Percentiles rank a stretch among this genome's conserved stretches.
phyloP scores from a whole-genome alignment of 805 yeast genomes.

The Phaffomyces thermotolerans region DNA sequence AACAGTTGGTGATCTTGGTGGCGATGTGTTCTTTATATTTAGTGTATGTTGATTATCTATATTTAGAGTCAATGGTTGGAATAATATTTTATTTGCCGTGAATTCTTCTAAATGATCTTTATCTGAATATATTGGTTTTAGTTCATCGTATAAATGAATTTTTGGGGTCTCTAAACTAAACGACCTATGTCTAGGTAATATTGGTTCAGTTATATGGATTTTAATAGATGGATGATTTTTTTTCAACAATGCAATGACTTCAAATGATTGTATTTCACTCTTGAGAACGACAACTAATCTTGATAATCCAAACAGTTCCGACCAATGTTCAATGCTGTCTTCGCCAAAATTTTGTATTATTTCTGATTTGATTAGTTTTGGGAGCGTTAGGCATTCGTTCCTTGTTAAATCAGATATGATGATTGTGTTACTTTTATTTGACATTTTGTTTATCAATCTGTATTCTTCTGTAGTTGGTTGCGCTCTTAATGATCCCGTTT shows the following conservation, averaged over 20 bases:
- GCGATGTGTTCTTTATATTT: background rate
- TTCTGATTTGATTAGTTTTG: slow-evolving; percentile 12
- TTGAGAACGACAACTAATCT: slow-evolving; percentile 35
- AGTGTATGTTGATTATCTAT: background rate
- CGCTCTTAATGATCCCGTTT: too few relatives aligned
- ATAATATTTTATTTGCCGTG: background rate
- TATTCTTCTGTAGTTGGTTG: too few relatives aligned
- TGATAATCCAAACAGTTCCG: slow-evolving; percentile 33
- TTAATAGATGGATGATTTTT: slow-evolving; percentile 16
- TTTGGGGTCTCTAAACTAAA: slow-evolving; percentile 20
- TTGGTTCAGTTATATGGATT: slow-evolving; percentile 28
- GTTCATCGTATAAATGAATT: slow-evolving; percentile 18
- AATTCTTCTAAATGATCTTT: slow-evolving; percentile 3
- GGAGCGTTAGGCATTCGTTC: slow-evolving; percentile 15
- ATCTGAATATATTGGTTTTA: slow-evolving; percentile 12
- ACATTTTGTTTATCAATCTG: background rate
- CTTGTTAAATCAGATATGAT: slow-evolving; percentile 19
- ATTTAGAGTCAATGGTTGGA: slow-evolving; percentile 1
- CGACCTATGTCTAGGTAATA: slow-evolving; percentile 25
- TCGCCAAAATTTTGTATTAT: slow-evolving; percentile 8
- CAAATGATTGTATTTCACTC: slow-evolving; percentile 20
- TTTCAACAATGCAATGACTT: slow-evolving; percentile 19
- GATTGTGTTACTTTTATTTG: slow-evolving; percentile 13
- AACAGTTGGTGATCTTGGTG: slow-evolving; percentile 6
- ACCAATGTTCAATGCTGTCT: slow-evolving; percentile 24